Evolutionary conservation across 129 eudicot genomes (phyloP), one percentile per base, ranked within the genome.

Genomic region (Artemisia annua): DNA sequence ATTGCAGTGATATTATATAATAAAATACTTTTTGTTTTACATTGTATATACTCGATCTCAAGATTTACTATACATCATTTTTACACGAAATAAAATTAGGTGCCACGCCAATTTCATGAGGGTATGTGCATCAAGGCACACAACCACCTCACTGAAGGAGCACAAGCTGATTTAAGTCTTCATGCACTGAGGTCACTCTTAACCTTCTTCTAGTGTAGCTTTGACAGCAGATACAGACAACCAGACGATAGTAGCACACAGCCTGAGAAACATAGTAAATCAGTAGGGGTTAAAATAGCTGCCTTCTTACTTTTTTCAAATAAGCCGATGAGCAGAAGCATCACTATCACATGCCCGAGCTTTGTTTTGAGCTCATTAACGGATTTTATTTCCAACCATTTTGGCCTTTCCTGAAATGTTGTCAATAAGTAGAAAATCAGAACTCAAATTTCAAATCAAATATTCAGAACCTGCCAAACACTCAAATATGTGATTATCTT

Each of bases 331-430:
- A 93, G 91, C 11, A 93, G 88, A 54, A 93, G 96, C 98, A 93
- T 90, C 84, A 93, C 98, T 54, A 93, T 93, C 28, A 93, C 98
- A 73, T 93, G 98, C 2, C 98, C 98, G 1, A 89, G 88, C 77
- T 93, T 93, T 8, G 97, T 93, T 80, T 93, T 93, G 71, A 93
- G 90, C 84, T 80, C 96, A 68, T 90, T 93, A 55, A 93, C 89
- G 0, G 98, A 85, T 75, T 93, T 90, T 72, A 93, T 90, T 75
- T 89, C 97, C 81, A 93, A 65, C 98, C 98, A 93, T 74, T 80
- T 80, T 16, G 98, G 98, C 54, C 98, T 86, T 76, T 93, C 97
- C 98, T 93, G 92, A 73, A 82, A 76, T 20, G 48, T 64, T 3
- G 35, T 12, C 54, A 53, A n/a, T 7, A 57, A 26, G 43, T 19